Percentiles rank a stretch among this genome's conserved stretches.
phyloP scores from a whole-genome alignment of 352 stramenopile genomes.

The Phytopythium sindhum region DNA sequence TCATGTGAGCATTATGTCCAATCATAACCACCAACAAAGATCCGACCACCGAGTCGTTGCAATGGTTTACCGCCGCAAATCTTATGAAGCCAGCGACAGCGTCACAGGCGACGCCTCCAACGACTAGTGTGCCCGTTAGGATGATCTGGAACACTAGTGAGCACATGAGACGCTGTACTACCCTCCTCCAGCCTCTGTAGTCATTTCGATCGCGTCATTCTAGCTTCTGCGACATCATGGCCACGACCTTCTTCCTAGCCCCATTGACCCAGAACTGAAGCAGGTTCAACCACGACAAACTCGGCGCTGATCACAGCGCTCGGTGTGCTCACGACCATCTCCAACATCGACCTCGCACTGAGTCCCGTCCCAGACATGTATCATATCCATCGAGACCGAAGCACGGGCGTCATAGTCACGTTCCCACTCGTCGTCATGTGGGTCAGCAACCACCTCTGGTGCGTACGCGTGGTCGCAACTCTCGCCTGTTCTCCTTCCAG shows the following conservation, averaged over 20 bases:
- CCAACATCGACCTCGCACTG: slow-evolving; percentile 7
- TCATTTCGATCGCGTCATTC: background rate
- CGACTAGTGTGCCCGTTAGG: too few species aligned
- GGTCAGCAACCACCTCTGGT: slow-evolving; percentile 41
- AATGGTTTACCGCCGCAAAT: too few species aligned
- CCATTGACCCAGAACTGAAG: background rate
- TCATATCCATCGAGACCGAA: slow-evolving; percentile 15
- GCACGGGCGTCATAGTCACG: slow-evolving; percentile 24
- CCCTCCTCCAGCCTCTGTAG: background rate
- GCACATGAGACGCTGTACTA: too few species aligned
- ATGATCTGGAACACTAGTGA: too few species aligned
- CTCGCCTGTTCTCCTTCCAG: too few species aligned
- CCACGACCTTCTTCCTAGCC: background rate
- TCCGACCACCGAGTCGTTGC: too few species aligned
- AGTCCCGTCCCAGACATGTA: slow-evolving; percentile 31
- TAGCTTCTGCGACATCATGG: background rate
- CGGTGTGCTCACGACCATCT: slow-evolving; percentile 5
- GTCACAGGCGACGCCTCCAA: too few species aligned
- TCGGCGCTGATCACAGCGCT: background rate
- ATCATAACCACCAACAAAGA: too few species aligned
- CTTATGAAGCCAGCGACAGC: too few species aligned
- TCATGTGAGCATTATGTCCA: too few species aligned
- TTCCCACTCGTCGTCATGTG: slow-evolving; percentile 38
- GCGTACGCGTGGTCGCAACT: background rate
- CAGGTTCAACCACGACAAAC: background rate